Base-by-base conservation (phyloP, 164 flowering plant genomes). In the Berberis vulgaris region DNA sequence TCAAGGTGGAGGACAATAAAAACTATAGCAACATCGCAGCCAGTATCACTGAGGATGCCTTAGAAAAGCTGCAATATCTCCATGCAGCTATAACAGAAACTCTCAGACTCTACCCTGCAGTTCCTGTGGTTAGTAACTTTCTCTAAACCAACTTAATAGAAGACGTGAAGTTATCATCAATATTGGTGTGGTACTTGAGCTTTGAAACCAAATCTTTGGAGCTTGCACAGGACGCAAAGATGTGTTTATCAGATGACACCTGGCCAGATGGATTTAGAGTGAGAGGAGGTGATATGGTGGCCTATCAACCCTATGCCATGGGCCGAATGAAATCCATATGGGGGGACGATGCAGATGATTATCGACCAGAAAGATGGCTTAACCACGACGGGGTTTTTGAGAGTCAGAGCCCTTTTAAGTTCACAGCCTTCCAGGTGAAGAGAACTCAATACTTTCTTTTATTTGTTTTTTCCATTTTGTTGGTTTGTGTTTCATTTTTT, bases 11-110 rank as follows among this genome's bases (percentile, higher is more conserved):
- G 7, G 71, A 57, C 5, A 57, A 41, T 4, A 46, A 54, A 2
- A 13, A 67, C 40, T 65, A 60, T 53, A 67, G 63, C 1, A 87
- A 84, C 40, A 69, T 82, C 57, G 83, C 82, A 0, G 73, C 67
- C 0, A 68, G 64, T 43, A 8, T 85, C 54, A 77, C 64, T 45
- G 97, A 88, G 44, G 84, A 80, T 52, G 76, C 81, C 26, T 67
- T 88, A 1, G 91, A 83, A 42, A 81, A 77, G 66, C 84, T 94
- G 97, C 89, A 90, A 3, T 86, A 87, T 72, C 91, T 94, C 62
- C 92, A 86, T 69, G 96, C 98, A 46, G 76, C 95, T 4, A 65
- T 90, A 49, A 74, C 92, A 4, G 98, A 94, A 73, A 90, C 96
- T 52, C 82, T 94, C 53, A 83, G 96, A 55, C 84, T 93, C 47